Percentiles rank a stretch among this genome's conserved stretches.
These are phyloP conservation scores for Nepenthes gracilis DNA, from an alignment of 148 eudicot species.

Conservation along the genomic window DNA sequence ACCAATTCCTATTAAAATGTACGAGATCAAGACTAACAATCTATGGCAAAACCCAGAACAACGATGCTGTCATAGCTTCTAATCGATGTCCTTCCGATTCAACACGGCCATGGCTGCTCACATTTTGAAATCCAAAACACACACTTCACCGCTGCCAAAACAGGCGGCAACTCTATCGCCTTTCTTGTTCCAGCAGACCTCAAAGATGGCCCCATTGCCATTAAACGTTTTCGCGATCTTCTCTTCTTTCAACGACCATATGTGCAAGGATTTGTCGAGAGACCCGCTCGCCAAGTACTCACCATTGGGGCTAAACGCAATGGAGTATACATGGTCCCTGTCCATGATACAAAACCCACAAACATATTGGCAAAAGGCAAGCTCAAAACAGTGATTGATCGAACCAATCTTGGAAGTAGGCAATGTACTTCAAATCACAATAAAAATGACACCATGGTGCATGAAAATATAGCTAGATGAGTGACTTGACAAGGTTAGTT, in stretches of 20 bases:
- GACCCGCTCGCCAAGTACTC: constrained; percentile 67
- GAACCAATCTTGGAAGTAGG: background rate
- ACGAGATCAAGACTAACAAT: too few relatives aligned
- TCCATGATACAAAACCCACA: background rate
- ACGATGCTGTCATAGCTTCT: too few relatives aligned
- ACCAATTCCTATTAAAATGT: too few relatives aligned
- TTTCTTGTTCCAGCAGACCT: constrained; percentile 74
- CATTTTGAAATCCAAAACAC: constrained; percentile 51
- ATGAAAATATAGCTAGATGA: too few relatives aligned
- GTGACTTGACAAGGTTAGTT: too few relatives aligned
- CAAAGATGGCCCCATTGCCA: constrained; percentile 60
- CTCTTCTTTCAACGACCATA: constrained; percentile 65
- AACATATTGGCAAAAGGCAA: background rate
- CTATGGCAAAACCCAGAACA: too few relatives aligned
- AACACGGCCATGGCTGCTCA: background rate
- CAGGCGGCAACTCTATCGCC: constrained; percentile 65
- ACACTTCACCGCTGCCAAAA: constrained; percentile 42
- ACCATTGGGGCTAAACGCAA: constrained; percentile 66
- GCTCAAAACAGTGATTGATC: background rate
- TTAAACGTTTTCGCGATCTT: constrained; percentile 45
- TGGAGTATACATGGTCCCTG: constrained; percentile 60
- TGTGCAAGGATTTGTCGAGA: constrained; percentile 38
- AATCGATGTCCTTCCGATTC: too few relatives aligned
- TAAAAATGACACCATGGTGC: too few relatives aligned
- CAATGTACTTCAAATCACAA: background rate